A percentile compares a stretch with the other conserved stretches of the same genome.
These are phyloP conservation scores for Perilla frutescens DNA, from an alignment of 257 asterid species.

Conservation along the genomic window DNA sequence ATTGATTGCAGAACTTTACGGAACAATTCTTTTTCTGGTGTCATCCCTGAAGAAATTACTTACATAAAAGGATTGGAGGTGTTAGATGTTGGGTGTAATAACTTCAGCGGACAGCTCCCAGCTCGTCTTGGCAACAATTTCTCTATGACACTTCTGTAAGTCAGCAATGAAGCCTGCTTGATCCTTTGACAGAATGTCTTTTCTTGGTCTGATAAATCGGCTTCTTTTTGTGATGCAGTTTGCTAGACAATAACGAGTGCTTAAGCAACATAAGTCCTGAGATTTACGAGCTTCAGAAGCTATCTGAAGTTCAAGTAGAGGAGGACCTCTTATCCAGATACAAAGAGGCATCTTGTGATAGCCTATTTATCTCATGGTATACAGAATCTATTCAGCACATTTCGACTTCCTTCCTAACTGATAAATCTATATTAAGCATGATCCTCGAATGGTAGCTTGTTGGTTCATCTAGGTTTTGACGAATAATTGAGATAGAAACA, in stretches of 20 bases:
- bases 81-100: constrained; percentile 79
- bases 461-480: constrained; percentile 11
- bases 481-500: not conserved
- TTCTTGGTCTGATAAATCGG: constrained; percentile 5
- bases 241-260: constrained; percentile 77
- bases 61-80: constrained; percentile 66
- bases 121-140: constrained; percentile 56
- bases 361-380: constrained; percentile 50
- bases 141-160: constrained; percentile 66
- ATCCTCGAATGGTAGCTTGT: not conserved
- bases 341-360: constrained; percentile 40
- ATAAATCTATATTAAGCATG: constrained; percentile 14
- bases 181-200: constrained; percentile 21
- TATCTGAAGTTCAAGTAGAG: constrained; percentile 64
- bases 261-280: constrained; percentile 49
- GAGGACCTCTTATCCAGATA: constrained; percentile 43
- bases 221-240: constrained; percentile 50
- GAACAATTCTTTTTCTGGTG: constrained; percentile 84
- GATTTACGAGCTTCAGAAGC: constrained; percentile 53
- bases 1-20: constrained; percentile 63
- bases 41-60: constrained; percentile 67
- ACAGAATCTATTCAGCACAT: constrained; percentile 21
- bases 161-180: constrained; percentile 14
- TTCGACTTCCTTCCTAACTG: not conserved
- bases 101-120: constrained; percentile 82